Evolutionary conservation across 345 rosid genomes (phyloP), one percentile per base, ranked within the genome.

Genomic region (Arabidopsis thaliana): DNA sequence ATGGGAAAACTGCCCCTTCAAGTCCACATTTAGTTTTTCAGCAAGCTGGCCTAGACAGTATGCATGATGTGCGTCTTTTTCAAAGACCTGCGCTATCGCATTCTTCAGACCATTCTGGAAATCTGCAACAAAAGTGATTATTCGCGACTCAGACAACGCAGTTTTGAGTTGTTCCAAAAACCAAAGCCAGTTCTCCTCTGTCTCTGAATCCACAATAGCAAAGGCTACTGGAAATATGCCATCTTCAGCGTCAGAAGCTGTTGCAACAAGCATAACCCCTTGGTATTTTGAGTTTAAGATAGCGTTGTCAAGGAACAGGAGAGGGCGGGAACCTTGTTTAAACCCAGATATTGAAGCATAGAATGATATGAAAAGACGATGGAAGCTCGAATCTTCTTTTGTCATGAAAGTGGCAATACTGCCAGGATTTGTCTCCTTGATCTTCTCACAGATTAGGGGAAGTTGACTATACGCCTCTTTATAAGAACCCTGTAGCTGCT

Each of bases 371-470:
- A 91, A 94, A 46, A 94, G 85, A 49, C 95, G 88, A 64, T 91
- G 97, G 74, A 94, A 91, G 80, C 89, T 91, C 3, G 87, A 84
- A 79, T 94, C 98, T n/a, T 89, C 97, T 81, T 91, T 91, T 36
- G 98, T 88, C 78, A 74, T 69, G 81, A 89, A 91, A 48, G 84
- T 75, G 51, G 91, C 97, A 45, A 85, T 48, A 71, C 96, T 91
- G 32, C 97, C 98, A 0, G 98, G 97, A 84, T 94, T 94, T 6
- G 97, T 91, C 84, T 91, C 98, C 82, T 73, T 89, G 72, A 91
- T 90, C 83, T 81, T 94, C 80, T 91, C 96, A 80, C 98, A 91
- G 69, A 91, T 83, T 49, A 76, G 84, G 0, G 98, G 97, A 56
- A 90, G 75, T 61, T 87, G 96, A 85, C 78, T 84, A 74, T 91